Percentiles rank a stretch among this genome's conserved stretches.
Conservation (phyloP, 257 asterid genomes). For the Solanum tarijense region DNA sequence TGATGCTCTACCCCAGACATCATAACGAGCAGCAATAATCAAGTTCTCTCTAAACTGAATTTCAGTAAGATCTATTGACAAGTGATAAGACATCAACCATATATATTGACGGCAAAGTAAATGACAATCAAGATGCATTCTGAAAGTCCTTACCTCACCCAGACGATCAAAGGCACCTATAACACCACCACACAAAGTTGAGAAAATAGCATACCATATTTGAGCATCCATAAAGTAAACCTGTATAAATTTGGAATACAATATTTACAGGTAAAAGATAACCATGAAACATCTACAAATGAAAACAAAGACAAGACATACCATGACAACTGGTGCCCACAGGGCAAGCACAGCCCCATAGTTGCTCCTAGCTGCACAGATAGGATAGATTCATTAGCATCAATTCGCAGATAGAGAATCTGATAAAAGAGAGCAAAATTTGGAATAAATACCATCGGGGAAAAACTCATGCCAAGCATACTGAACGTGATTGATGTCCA, state of each 20-base stretch:
- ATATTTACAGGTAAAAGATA: not conserved
- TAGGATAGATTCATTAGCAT: conserved; percentile 12
- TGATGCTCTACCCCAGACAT: not conserved
- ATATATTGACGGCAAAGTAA: not conserved
- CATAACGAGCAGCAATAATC: not conserved
- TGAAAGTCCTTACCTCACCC: conserved; percentile 63
- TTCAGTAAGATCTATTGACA: not conserved
- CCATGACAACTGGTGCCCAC: conserved; percentile 88
- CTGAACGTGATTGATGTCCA: conserved; percentile 54
- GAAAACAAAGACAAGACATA: conserved; percentile 25
- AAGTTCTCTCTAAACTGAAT: not conserved
- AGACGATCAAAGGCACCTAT: conserved; percentile 95
- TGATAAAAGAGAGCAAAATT: not conserved
- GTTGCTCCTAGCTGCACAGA: conserved; percentile 58
- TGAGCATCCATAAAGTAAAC: conserved; percentile 96
- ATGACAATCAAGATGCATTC: not conserved
- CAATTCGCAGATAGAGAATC: conserved; percentile 2
- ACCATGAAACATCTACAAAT: not conserved
- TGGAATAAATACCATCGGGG: conserved; percentile 53
- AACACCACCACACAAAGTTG: conserved; percentile 81
- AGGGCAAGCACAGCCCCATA: conserved; percentile 62
- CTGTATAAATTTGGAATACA: conserved; percentile 22
- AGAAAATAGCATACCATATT: conserved; percentile 87
- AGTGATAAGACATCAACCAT: not conserved
- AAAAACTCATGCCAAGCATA: conserved; percentile 95